Evolutionary conservation across 2,329 filamentous ascomycete species (phyloP), one percentile per base, ranked within the genome.

Genomic region (Monilinia fructicola): DNA sequence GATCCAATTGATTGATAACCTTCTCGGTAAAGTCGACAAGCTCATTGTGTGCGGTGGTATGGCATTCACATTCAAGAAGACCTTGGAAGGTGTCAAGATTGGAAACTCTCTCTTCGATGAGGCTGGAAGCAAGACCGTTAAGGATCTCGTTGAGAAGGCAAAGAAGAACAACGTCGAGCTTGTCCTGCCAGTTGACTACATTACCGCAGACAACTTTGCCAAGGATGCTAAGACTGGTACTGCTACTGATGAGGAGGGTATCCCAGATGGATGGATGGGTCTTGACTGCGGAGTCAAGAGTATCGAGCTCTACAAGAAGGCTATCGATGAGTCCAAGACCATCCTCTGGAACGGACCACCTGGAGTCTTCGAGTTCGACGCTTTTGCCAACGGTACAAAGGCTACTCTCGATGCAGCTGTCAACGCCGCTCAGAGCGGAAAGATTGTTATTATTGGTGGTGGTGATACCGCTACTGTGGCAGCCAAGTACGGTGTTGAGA

Each of bases 11-110:
- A 98, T 99, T 78, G 93, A 99, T 83, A 99, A 99, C 86, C 85
- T 99, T 73, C 90, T 99, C 73, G 91, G 93, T 81, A 98, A 99
- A 87, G 93, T 99, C 80, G 87, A 99, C 86, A 95, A 90, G 79
- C 87, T 99, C 73, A 90, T 99, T 81, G 90, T 99, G 81, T 97
- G 94, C 79, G 95, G 95, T 78, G 95, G 88, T 76, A 99, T 99
- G 95, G 93, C 95, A 70, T 99, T 98, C 84, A 99, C 95, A 75
- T 99, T 99, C 87, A 98, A 98, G 87, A 99, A 99, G 87, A 94
- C 92, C n/a, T 86, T 98, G 67, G 87, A 97, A 81, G 84, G 86
- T 78, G 89, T 98, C 76, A 86, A 89, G 80, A 99, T 99, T 73
- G 95, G 95, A 69, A 88, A 88, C 83, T 95, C 83, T 63, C 86